A percentile compares a stretch with the other conserved stretches of the same genome.
phyloP scores from a whole-genome alignment of 306 rosid species.

The Cucumis cinereus region DNA sequence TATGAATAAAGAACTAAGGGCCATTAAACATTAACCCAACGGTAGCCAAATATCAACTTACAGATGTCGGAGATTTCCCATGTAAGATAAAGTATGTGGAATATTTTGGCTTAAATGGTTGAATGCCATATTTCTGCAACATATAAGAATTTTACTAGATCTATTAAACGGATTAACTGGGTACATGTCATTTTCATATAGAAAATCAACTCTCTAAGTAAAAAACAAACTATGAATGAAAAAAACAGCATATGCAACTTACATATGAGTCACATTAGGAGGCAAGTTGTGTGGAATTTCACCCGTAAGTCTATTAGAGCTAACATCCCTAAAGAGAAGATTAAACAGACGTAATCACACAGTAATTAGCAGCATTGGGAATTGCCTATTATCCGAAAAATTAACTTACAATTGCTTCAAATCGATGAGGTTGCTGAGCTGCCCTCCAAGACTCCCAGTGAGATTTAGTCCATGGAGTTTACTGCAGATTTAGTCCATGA shows the following conservation, averaged over 20 bases:
- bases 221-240: background rate
- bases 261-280: conserved; percentile 80
- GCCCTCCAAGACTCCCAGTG: conserved; percentile 53
- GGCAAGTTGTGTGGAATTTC: conserved; percentile 63
- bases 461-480: conserved; percentile 67
- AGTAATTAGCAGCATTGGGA: background rate
- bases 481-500: conserved; percentile 21
- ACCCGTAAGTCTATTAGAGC: conserved; percentile 58
- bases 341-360: background rate
- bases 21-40: background rate
- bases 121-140: conserved; percentile 72
- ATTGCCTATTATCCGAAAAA: background rate
- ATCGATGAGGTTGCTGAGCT: conserved; percentile 40
- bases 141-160: background rate
- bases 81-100: conserved; percentile 46
- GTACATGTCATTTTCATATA: background rate
- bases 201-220: background rate
- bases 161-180: conserved; percentile 3
- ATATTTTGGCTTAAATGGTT: conserved; percentile 48
- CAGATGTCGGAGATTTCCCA: conserved; percentile 64
- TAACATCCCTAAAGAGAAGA: conserved; percentile 49
- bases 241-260: conserved; percentile 11
- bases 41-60: conserved; percentile 27
- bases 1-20: conserved; percentile 5
- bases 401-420: conserved; percentile 64